Evolutionary conservation across 257 asterid genomes (phyloP).

Genomic region (Scutellaria minor): DNA sequence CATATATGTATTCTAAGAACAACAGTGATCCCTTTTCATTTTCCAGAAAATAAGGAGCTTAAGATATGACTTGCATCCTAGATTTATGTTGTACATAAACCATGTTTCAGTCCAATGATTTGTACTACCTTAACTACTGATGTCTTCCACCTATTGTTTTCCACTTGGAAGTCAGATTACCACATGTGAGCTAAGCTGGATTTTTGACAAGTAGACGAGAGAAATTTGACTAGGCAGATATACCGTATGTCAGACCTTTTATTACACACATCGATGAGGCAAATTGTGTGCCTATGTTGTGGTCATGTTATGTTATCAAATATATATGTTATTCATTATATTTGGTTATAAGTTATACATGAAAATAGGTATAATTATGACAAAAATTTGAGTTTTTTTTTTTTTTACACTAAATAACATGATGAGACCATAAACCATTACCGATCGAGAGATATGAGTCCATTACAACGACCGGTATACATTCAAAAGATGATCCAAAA

Average conservation of each 20-base stretch:
- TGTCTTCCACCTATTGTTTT: not conserved
- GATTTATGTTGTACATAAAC: conserved; percentile 38
- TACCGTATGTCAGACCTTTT: too few relatives aligned
- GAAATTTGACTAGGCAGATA: too few relatives aligned
- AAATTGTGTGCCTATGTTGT: too few relatives aligned
- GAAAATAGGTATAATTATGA: too few relatives aligned
- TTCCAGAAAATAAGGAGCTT: not conserved
- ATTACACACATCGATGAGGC: too few relatives aligned
- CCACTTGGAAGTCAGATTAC: conserved; percentile 19
- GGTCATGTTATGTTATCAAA: too few relatives aligned
- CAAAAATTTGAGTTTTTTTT: too few relatives aligned
- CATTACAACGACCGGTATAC: not conserved
- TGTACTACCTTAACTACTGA: not conserved
- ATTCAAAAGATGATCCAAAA: not conserved
- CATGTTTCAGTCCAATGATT: conserved; percentile 16
- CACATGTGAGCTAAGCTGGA: not conserved
- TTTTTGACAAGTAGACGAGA: not conserved
- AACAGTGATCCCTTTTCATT: not conserved
- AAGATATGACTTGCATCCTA: conserved; percentile 8
- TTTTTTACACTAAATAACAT: too few relatives aligned
- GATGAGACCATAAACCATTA: too few relatives aligned
- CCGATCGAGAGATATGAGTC: too few relatives aligned
- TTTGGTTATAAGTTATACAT: too few relatives aligned
- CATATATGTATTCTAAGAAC: not conserved
- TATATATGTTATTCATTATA: too few relatives aligned